Conservation (phyloP, 2,329 filamentous ascomycete species). For the Beauveria caledonica region DNA sequence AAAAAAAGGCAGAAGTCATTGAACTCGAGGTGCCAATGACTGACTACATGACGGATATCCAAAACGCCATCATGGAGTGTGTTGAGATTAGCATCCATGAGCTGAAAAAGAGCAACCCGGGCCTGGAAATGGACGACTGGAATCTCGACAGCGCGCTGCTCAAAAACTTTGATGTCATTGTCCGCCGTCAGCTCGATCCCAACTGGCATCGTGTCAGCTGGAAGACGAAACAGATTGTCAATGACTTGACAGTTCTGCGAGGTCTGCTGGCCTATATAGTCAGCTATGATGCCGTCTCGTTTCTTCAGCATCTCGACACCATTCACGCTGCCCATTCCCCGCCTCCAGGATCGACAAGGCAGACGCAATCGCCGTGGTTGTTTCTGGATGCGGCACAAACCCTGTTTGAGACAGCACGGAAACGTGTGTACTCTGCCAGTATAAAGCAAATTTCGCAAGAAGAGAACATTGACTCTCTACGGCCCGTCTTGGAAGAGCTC, state of each 20-base stretch:
- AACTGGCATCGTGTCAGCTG: slow-evolving; percentile 96
- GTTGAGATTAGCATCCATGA: slow-evolving; percentile 92
- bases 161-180: slow-evolving; percentile 82
- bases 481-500: slow-evolving; percentile 82
- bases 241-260: slow-evolving; percentile 75
- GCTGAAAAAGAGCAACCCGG: slow-evolving; percentile 81
- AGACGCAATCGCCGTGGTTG: slow-evolving; percentile 90
- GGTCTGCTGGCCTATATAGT: slow-evolving; percentile 75
- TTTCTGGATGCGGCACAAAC: slow-evolving; percentile 92
- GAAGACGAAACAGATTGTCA: slow-evolving; percentile 90
- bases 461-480: slow-evolving; percentile 51
- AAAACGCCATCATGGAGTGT: slow-evolving; percentile 90
- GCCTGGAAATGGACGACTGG: slow-evolving; percentile 95
- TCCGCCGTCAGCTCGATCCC: slow-evolving; percentile 84
- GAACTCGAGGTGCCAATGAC: slow-evolving; percentile 96
- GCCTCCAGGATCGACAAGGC: slow-evolving; percentile 74
- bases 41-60: slow-evolving; percentile 84
- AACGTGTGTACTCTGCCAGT: slow-evolving; percentile 72
- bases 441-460: slow-evolving; percentile 43
- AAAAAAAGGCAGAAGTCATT: slow-evolving; percentile 91
- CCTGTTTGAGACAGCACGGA: slow-evolving; percentile 84
- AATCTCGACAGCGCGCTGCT: slow-evolving; percentile 88
- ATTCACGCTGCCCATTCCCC: slow-evolving; percentile 87
- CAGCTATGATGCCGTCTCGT: slow-evolving; percentile 81
- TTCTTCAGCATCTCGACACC: slow-evolving; percentile 88